Conservation (phyloP, 495 filamentous ascomycete species). For the Aspergillus affinis region DNA sequence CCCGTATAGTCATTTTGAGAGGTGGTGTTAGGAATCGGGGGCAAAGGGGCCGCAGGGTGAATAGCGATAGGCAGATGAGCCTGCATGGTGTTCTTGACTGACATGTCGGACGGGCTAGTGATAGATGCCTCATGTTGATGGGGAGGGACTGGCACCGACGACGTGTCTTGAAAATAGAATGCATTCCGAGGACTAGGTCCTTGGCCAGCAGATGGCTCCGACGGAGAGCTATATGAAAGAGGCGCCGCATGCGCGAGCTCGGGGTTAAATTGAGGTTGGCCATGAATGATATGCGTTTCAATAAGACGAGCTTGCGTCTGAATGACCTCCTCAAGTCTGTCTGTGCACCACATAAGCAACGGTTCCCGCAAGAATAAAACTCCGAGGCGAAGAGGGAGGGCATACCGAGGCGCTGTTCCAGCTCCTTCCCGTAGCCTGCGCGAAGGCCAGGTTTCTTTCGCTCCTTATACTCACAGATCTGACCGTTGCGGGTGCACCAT, state of each 20-base stretch:
- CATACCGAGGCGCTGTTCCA: slow-evolving; percentile 72
- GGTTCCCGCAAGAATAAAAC: not conserved
- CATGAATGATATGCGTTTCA: slow-evolving; percentile 49
- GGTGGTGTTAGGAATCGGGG: slow-evolving; percentile 22
- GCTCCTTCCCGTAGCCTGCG: slow-evolving; percentile 83
- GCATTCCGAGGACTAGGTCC: slow-evolving; percentile 38
- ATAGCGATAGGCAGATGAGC: slow-evolving; percentile 25
- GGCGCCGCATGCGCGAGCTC: slow-evolving; percentile 28
- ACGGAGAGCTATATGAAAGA: slow-evolving; percentile 44
- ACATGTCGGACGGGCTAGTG: slow-evolving; percentile 39
- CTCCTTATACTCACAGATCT: slow-evolving; percentile 78
- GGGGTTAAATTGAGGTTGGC: slow-evolving; percentile 23
- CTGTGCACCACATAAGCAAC: slow-evolving; percentile 20
- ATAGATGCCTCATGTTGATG: slow-evolving; percentile 35
- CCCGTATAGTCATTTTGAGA: slow-evolving; percentile 36
- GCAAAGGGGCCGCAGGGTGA: slow-evolving; percentile 23
- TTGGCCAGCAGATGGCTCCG: slow-evolving; percentile 40
- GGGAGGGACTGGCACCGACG: slow-evolving; percentile 25
- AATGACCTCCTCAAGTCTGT: slow-evolving; percentile 50
- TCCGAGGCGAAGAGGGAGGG: not conserved
- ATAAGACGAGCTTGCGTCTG: slow-evolving; percentile 47
- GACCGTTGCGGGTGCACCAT: slow-evolving; percentile 80
- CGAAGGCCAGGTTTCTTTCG: slow-evolving; percentile 81
- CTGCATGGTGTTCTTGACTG: slow-evolving; percentile 30
- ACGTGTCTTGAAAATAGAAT: slow-evolving; percentile 40